Base-by-base conservation (phyloP, 2,329 filamentous ascomycete genomes). In the Pestalotiopsis sp. region DNA sequence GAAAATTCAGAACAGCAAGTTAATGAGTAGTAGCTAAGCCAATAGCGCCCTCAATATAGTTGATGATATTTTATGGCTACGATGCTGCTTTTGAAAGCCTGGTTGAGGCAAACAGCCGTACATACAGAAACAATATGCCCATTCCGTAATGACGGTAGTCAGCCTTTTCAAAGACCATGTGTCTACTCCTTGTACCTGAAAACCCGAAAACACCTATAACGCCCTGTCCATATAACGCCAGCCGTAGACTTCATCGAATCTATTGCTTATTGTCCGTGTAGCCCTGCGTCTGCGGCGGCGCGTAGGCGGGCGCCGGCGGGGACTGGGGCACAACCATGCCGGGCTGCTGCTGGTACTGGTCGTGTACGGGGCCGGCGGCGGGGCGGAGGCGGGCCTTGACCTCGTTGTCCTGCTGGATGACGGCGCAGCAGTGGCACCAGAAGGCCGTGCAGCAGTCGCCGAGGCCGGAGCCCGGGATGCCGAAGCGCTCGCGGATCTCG, bases 401-500 rank as follows among this genome's bases (percentile, higher is more conserved):
- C 74, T 90, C 88, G 72, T 88, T 87, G 68, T 89, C 86, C 68
- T 89, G 83, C 79, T 90, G 88, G 71, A 89, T 82, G 68, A 89
- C 77, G 5, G 82, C 81, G 73, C 88, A 90, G 82, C 86, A 89
- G 45, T 80, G 75, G 75, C 88, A 69, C 66, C 66, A 66, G n/a
- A 59, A 66, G 4, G 64, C 20, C 0, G 56, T 60, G 66, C 80
- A 80, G 74, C 81, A 85, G 71, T 86, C 84, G 39, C 74, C 75
- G 68, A 74, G 80, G 14, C 77, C 77, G 63, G 78, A 79, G 6
- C 84, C 83, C 25, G 83, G 75, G 69, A 86, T 83, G 61, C 80
- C 77, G 75, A 83, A 82, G 59, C 77, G 78, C 49, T 83, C 76
- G 12, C 84, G 80, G 66, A 85, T 81, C 69, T 82, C 78, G 20